These are phyloP conservation scores for Cryoendolithus antarcticus DNA, from an alignment of 2,329 filamentous ascomycete genomes.

Conservation along the genomic window DNA sequence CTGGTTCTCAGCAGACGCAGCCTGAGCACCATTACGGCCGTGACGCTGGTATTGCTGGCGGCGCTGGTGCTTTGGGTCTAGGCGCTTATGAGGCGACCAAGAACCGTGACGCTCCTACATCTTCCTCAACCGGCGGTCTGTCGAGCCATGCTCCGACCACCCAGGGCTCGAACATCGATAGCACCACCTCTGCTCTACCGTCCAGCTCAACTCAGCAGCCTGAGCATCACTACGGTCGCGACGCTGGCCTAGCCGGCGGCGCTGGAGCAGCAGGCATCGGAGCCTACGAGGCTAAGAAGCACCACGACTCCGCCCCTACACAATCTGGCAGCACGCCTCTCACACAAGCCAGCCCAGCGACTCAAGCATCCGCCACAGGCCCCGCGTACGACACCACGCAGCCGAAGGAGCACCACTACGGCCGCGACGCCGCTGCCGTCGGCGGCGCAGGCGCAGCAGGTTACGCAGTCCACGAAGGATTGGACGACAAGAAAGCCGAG, in stretches of 20 bases:
- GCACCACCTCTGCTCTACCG: background rate
- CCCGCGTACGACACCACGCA: constrained; percentile 4
- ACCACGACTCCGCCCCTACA: constrained; percentile 20
- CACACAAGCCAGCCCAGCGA: background rate
- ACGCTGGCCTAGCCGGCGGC: constrained; percentile 21
- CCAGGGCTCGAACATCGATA: background rate
- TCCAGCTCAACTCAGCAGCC: constrained; percentile 1
- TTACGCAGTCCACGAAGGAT: constrained; percentile 1
- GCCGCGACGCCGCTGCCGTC: constrained; percentile 20
- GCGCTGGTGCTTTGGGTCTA: constrained; percentile 11
- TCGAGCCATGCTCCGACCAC: constrained; percentile 12
- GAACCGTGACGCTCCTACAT: constrained; percentile 2
- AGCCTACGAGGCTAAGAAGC: constrained; percentile 22
- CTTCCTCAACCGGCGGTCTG: background rate
- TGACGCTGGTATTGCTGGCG: constrained; percentile 21
- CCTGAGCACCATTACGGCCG: constrained; percentile 18
- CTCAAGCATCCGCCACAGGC: background rate
- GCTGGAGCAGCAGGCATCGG: constrained; percentile 14
- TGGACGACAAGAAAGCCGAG: constrained; percentile 2
- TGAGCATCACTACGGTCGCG: constrained; percentile 17
- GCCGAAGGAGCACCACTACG: constrained; percentile 17
- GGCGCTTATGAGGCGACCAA: constrained; percentile 9
- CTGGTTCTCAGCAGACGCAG: constrained; percentile 2
- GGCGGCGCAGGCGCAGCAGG: constrained; percentile 20
- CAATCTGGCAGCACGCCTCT: background rate